Evolutionary conservation across 768 basidiomycete genomes (phyloP).

Genomic region (Hygrocybe punicea): DNA sequence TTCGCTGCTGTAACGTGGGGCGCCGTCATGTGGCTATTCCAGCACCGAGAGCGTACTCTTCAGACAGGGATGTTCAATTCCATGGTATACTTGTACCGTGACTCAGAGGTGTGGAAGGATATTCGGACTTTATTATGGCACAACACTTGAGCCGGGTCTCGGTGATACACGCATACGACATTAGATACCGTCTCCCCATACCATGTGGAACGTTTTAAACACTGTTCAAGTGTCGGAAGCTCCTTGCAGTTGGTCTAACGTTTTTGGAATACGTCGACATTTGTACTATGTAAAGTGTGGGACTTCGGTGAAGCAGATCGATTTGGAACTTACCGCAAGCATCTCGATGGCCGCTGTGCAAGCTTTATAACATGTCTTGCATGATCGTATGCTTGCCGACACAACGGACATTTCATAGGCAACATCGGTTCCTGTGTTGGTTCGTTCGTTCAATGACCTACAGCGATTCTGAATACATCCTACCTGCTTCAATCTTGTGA

Average conservation of each 20-base stretch:
- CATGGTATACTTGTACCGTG: constrained; percentile 93
- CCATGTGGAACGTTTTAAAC: neutral
- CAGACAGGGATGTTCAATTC: constrained; percentile 97
- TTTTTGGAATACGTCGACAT: constrained; percentile 51
- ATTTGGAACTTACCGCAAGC: constrained; percentile 51
- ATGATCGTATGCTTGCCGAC: constrained; percentile 43
- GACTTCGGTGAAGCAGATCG: neutral
- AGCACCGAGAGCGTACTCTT: constrained; percentile 81
- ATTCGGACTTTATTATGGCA: constrained; percentile 88
- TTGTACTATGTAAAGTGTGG: constrained; percentile 58
- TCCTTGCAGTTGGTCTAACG: constrained; percentile 44
- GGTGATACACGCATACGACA: neutral
- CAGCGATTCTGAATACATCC: neutral
- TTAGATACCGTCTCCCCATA: neutral
- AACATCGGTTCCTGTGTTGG: constrained; percentile 56
- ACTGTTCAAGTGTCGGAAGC: neutral
- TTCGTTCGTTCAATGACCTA: too few species aligned
- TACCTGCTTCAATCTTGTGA: constrained; percentile 6
- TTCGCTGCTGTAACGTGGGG: constrained; percentile 93
- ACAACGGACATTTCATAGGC: constrained; percentile 63
- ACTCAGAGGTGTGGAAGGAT: constrained; percentile 83
- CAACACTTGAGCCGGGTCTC: constrained; percentile 54
- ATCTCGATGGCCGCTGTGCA: constrained; percentile 63
- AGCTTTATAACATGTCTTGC: constrained; percentile 56
- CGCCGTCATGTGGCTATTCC: constrained; percentile 94